Conservation (phyloP, 352 stramenopile species). For the Globisporangium cederbergense region DNA sequence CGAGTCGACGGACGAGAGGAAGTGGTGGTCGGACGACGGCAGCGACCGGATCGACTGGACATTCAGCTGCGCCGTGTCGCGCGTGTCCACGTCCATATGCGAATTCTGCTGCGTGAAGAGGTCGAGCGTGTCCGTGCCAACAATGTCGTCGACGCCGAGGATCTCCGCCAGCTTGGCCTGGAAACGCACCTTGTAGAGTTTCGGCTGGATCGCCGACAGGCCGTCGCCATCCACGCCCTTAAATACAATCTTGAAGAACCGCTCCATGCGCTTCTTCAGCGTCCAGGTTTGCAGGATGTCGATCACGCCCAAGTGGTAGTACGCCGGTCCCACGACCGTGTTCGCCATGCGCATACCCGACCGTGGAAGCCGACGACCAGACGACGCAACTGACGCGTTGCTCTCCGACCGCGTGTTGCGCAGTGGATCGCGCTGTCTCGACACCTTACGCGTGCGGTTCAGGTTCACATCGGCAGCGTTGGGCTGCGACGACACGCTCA, state of each 20-base stretch:
- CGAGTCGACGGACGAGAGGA: constrained; percentile 50
- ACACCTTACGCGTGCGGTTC: constrained; percentile 49
- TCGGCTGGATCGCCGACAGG: constrained; percentile 79
- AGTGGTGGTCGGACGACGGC: constrained; percentile 58
- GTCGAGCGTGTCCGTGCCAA: constrained; percentile 35
- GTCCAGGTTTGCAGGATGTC: constrained; percentile 91
- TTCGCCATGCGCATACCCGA: constrained; percentile 85
- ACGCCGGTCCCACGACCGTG: constrained; percentile 80
- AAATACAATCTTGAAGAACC: constrained; percentile 86
- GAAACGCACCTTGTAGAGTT: constrained; percentile 84
- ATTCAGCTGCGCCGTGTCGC: constrained; percentile 46
- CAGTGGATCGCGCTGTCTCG: constrained; percentile 37
- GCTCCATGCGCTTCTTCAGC: constrained; percentile 74
- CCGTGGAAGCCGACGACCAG: constrained; percentile 59
- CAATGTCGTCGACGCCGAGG: constrained; percentile 71
- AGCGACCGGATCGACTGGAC: constrained; percentile 74
- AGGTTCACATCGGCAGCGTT: constrained; percentile 18
- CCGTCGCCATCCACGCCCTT: constrained; percentile 76
- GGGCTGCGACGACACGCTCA: constrained; percentile 56
- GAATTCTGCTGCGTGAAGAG: constrained; percentile 84
- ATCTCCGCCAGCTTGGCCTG: constrained; percentile 87
- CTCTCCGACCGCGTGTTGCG: constrained; percentile 47
- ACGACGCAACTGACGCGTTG: constrained; percentile 66
- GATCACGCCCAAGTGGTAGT: constrained; percentile 90
- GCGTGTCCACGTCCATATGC: constrained; percentile 85